Conservation (phyloP, 768 basidiomycete genomes). For the Leccinellum rugosiceps region DNA sequence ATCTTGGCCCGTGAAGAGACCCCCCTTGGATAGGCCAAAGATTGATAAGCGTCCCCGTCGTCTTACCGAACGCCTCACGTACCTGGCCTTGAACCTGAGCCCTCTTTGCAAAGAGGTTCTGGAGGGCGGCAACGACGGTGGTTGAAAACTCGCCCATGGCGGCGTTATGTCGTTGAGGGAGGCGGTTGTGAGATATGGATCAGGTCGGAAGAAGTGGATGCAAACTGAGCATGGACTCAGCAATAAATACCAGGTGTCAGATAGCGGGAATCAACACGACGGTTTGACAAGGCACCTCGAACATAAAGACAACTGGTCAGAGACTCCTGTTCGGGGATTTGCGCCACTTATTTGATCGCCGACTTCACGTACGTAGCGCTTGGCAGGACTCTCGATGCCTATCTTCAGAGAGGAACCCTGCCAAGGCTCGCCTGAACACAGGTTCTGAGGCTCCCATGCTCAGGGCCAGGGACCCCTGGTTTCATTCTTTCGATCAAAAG, state of each 20-base stretch:
- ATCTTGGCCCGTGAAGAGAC: constrained; percentile 74
- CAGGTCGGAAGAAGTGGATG: background rate
- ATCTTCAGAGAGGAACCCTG: background rate
- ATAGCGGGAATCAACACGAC: too few species aligned
- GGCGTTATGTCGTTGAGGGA: background rate
- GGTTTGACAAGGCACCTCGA: too few species aligned
- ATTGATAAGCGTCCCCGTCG: background rate
- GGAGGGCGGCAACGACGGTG: constrained; percentile 34
- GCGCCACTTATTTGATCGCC: background rate
- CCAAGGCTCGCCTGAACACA: background rate
- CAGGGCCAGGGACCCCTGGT: background rate
- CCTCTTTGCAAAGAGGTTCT: constrained; percentile 16
- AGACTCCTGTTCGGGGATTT: background rate
- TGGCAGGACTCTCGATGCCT: background rate
- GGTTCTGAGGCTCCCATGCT: background rate
- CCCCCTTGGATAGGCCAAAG: constrained; percentile 47
- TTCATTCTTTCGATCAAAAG: background rate
- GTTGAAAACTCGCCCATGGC: constrained; percentile 44
- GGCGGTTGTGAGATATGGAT: background rate
- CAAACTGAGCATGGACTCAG: background rate
- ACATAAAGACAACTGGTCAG: too few species aligned
- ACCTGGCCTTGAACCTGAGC: constrained; percentile 27
- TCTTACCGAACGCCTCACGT: background rate
- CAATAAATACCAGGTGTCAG: background rate
- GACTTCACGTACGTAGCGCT: background rate